Percentiles rank a stretch among this genome's conserved stretches.
phyloP scores from a whole-genome alignment of 2,329 filamentous ascomycete genomes.

The Xenosphaeropsis pyriputrescens region DNA sequence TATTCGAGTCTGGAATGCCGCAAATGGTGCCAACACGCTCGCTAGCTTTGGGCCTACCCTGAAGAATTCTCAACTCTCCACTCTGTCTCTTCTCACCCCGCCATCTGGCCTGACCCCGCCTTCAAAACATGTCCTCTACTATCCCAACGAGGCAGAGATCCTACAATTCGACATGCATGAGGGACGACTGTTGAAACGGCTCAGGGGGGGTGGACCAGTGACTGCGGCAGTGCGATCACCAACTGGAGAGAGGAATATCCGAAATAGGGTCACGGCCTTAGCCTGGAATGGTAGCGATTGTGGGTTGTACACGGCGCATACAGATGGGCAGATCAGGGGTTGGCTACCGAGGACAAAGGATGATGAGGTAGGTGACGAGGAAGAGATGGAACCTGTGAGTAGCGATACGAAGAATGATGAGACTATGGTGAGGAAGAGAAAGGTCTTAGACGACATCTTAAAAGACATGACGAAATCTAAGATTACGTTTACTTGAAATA shows the following conservation, averaged over 20 bases:
- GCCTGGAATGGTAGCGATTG: constrained; percentile 52
- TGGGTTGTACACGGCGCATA: constrained; percentile 66
- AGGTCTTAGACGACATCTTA: constrained; percentile 69
- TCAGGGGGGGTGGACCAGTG: constrained; percentile 48
- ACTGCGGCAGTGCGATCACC: constrained; percentile 29
- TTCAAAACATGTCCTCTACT: constrained; percentile 56
- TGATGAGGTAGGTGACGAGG: constrained; percentile 31
- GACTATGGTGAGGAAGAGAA: constrained; percentile 52
- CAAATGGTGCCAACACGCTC: constrained; percentile 71
- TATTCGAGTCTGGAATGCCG: constrained; percentile 76
- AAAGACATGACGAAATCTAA: constrained; percentile 58
- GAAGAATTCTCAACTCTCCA: constrained; percentile 54
- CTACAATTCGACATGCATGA: constrained; percentile 68
- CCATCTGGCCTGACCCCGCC: constrained; percentile 43
- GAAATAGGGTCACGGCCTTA: constrained; percentile 57
- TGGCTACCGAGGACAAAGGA: constrained; percentile 54
- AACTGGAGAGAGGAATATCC: constrained; percentile 39
- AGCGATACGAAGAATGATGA: constrained; percentile 29
- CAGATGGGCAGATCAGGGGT: constrained; percentile 68
- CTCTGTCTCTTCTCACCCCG: constrained; percentile 44
- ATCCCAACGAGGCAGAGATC: constrained; percentile 71
- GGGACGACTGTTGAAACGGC: constrained; percentile 54
- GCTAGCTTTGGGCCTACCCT: constrained; percentile 76
- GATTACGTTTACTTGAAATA: constrained; percentile 40
- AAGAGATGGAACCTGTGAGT: constrained; percentile 19